These are phyloP conservation scores for Trifolium dubium DNA, from an alignment of 306 rosid genomes.

Conservation along the genomic window DNA sequence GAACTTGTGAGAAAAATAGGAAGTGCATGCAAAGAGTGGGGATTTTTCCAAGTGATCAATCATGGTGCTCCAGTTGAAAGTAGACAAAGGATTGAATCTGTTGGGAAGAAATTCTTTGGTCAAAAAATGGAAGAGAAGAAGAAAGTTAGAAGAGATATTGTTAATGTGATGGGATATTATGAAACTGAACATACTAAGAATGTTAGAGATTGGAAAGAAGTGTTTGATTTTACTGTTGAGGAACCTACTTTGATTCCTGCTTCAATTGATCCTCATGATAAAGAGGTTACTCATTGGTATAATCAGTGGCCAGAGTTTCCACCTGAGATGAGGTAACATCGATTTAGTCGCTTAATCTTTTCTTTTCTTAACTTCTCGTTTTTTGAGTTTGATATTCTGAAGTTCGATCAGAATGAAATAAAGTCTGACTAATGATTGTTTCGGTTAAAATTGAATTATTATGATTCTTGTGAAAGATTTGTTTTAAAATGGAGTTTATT, in stretches of 20 bases:
- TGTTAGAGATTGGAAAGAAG: conserved; percentile 78
- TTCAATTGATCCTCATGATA: conserved; percentile 50
- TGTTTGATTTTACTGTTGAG: conserved; percentile 51
- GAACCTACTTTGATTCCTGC: conserved; percentile 56
- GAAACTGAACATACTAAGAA: conserved; percentile 65
- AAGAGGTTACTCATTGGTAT: conserved; percentile 54
- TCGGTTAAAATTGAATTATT: no score
- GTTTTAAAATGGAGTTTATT: no score
- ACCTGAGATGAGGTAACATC: conserved; percentile 28
- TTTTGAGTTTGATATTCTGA: no score
- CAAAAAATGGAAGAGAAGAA: conserved; percentile 63
- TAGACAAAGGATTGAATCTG: conserved; percentile 39
- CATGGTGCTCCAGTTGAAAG: conserved; percentile 52
- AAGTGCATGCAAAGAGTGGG: conserved; percentile 47
- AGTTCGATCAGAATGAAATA: no score
- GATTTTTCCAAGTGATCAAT: conserved; percentile 51
- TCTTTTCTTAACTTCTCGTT: no score
- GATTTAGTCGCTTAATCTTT: not conserved
- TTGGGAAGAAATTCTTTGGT: conserved; percentile 55
- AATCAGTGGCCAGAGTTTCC: conserved; percentile 62
- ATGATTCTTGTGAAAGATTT: no score
- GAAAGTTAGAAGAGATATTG: conserved; percentile 50
- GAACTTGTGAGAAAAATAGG: conserved; percentile 39
- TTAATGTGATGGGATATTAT: conserved; percentile 35
- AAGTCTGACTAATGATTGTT: no score